phyloP scores from a whole-genome alignment of 208 protist species.

The Porcisia hertigi region DNA sequence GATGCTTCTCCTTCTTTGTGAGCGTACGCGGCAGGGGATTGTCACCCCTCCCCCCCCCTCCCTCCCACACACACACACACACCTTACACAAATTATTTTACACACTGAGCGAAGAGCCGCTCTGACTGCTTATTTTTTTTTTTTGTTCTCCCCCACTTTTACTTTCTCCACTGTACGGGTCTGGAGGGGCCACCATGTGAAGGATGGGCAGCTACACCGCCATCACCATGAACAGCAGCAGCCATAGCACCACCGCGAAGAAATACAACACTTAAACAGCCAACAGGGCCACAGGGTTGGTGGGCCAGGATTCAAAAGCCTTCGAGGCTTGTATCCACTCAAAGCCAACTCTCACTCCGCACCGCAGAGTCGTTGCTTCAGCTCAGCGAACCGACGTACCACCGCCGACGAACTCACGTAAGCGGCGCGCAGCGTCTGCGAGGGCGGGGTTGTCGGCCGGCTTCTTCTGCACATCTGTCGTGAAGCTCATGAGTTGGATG shows the following conservation, averaged over 20 bases:
- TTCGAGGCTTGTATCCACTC: background rate
- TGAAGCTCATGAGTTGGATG: conserved; percentile 88
- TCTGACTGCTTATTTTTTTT: background rate
- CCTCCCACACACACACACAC: too few relatives aligned
- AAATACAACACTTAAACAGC: too few relatives aligned
- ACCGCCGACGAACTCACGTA: conserved; percentile 90
- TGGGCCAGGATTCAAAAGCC: too few relatives aligned
- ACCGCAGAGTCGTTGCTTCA: background rate
- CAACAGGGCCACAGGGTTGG: too few relatives aligned
- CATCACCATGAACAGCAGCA: too few relatives aligned
- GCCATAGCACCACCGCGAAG: too few relatives aligned
- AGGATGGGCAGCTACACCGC: background rate
- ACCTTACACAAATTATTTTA: background rate
- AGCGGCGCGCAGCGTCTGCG: conserved; percentile 84
- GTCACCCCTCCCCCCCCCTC: too few relatives aligned
- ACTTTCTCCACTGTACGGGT: too few relatives aligned
- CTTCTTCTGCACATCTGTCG: conserved; percentile 90
- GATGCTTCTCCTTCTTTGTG: too few relatives aligned
- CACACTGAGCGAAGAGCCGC: background rate
- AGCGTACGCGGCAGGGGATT: too few relatives aligned
- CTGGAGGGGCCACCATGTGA: background rate
- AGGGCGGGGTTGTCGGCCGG: conserved; percentile 67
- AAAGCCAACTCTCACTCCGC: background rate
- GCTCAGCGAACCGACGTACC: conserved; percentile 77
- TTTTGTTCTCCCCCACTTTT: background rate